Base-by-base conservation (phyloP, 257 asterid genomes). In the Ligustrum vulgare region DNA sequence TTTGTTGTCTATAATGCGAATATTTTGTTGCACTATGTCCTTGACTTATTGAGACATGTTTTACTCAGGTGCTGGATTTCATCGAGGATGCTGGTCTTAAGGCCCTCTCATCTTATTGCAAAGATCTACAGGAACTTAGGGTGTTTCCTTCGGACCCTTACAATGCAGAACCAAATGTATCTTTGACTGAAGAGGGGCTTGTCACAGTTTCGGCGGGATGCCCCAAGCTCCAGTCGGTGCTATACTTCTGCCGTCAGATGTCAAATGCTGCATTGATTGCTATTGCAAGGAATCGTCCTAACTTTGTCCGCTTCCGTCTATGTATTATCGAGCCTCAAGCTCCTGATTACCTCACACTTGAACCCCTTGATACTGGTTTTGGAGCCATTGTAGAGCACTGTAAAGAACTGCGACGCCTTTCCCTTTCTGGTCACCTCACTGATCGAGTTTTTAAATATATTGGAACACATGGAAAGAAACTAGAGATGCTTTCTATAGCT, bases 211-310 rank as follows among this genome's bases (percentile, higher is more conserved):
- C 98, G 0, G 89, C 83, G 36, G 99, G 99, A 60, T 94, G 99
- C 88, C 95, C 97, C 22, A 91, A 92, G 79, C 97, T 94, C 68
- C 89, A 81, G 31, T 94, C 98, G 6, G 97, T 94, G 49, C 94
- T 94, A 20, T 94, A 92, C 83, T 94, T 94, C 79, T 92, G 99
- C 86, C 95, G 99, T 36, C 96, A 82, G 88, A 94, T 94, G 99
- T 83, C 99, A 22, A 94, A 94, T 67, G 91, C 92, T 36, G 97
- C 99, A 58, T 81, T 94, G 54, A 67, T 88, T 56, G 60, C 96
- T 32, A 92, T 94, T 11, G 98, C 99, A 0, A 84, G 75, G 77
- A 94, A 86, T 43, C 86, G 93, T 39, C 98, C 98, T 0, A 83
- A 89, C 47, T 65, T 94, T 67, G 72, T 87, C 22, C 89, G 95